These are phyloP conservation scores for Aureobasidium sp. DNA, from an alignment of 2,329 filamentous ascomycete species.

Conservation along the genomic window DNA sequence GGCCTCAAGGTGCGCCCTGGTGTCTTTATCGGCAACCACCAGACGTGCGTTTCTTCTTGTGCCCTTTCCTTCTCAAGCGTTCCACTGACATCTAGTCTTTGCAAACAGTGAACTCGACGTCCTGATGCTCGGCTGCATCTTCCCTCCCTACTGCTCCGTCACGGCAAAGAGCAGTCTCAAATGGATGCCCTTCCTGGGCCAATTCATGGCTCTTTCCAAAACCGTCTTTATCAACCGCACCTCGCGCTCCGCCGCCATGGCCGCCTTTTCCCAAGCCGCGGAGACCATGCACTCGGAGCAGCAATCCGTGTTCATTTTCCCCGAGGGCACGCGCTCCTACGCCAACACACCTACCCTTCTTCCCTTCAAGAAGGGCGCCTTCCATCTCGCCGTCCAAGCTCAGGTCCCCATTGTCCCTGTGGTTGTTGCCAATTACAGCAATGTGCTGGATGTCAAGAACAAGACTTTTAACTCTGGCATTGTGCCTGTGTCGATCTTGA, in stretches of 20 bases:
- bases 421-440: constrained; percentile 45
- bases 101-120: constrained; percentile 70
- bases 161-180: constrained; percentile 85
- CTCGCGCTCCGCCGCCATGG: constrained; percentile 73
- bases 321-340: constrained; percentile 90
- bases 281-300: constrained; percentile 63
- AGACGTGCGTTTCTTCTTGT: constrained; percentile 49
- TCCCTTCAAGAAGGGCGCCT: constrained; percentile 98
- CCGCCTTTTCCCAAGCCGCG: constrained; percentile 78
- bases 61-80: too few relatives aligned
- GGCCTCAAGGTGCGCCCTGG: constrained; percentile 66
- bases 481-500: constrained; percentile 64
- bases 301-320: constrained; percentile 75
- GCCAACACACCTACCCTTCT: constrained; percentile 71
- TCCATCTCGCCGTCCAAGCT: constrained; percentile 90
- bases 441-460: constrained; percentile 41
- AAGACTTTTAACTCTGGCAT: constrained; percentile 36
- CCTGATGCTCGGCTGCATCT: constrained; percentile 79
- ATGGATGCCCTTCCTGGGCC: constrained; percentile 76
- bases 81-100: not conserved
- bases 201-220: constrained; percentile 82
- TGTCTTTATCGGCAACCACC: constrained; percentile 91
- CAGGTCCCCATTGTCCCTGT: constrained; percentile 88
- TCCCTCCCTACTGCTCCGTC: constrained; percentile 85
- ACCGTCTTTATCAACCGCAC: constrained; percentile 93